Conservation (phyloP, 169 alveolate species). For the Plasmodium billcollinsi region DNA sequence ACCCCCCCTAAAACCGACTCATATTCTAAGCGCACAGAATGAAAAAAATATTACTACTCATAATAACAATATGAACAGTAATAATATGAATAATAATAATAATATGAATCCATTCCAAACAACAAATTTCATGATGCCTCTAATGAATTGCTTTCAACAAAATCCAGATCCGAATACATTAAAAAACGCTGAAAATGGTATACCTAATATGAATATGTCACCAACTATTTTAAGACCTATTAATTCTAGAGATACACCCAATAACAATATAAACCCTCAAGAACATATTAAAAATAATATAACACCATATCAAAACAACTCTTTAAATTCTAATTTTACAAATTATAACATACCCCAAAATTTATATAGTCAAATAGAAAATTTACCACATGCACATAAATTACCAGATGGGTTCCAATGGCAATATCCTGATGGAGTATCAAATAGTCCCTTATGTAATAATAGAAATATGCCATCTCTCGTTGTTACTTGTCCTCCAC, state of each 20-base stretch:
- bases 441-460: conserved; percentile 29
- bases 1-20: conserved; percentile 79
- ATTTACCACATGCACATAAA: conserved; percentile 69
- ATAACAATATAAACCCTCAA: conserved; percentile 2
- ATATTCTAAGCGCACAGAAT: conserved; percentile 38
- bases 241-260: conserved; percentile 8
- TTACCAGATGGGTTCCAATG: conserved; percentile 83
- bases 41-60: conserved; percentile 33
- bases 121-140: conserved; percentile 60
- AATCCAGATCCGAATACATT: not conserved
- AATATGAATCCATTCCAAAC: conserved; percentile 35
- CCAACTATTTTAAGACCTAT: conserved; percentile 51
- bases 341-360: conserved; percentile 22
- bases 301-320: not conserved
- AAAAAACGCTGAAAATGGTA: conserved; percentile 8
- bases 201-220: conserved; percentile 11
- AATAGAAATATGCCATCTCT: conserved; percentile 79
- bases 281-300: too few species aligned
- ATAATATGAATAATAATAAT: conserved; percentile 4
- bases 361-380: conserved; percentile 55
- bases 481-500: conserved; percentile 87
- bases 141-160: conserved; percentile 24
- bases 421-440: conserved; percentile 79
- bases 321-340: conserved; percentile 17
- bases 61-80: conserved; percentile 2